Evolutionary conservation across 768 basidiomycete species (phyloP).

Genomic region (Neoboletus subvelutipes): DNA sequence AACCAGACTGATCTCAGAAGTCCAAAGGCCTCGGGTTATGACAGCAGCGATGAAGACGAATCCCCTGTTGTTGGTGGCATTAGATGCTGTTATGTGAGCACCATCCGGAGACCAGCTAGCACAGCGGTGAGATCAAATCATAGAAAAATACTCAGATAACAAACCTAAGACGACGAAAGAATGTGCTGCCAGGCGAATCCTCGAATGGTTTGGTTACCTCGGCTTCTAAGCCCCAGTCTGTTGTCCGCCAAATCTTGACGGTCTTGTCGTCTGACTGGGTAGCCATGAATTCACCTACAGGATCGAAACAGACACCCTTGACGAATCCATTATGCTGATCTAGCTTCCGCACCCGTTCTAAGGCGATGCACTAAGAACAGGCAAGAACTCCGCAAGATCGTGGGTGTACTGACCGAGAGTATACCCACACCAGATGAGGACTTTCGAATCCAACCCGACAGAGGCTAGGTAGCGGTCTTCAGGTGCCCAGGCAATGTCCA

Average conservation of each 20-base stretch:
- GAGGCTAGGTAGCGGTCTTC: slow-evolving; percentile 91
- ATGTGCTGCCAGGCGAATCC: slow-evolving; percentile 91
- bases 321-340: slow-evolving; percentile 94
- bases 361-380: neutral
- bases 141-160: neutral
- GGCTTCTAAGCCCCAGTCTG: slow-evolving; percentile 84
- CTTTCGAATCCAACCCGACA: slow-evolving; percentile 87
- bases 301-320: slow-evolving; percentile 99
- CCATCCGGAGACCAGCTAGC: slow-evolving; percentile 97
- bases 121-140: neutral
- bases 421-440: slow-evolving; percentile 92
- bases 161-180: slow-evolving; percentile 88
- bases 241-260: slow-evolving; percentile 95
- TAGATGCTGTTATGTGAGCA: slow-evolving; percentile 96
- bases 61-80: slow-evolving; percentile 93
- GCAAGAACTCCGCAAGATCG: neutral
- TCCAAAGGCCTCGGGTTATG: slow-evolving; percentile 87
- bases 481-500: slow-evolving; percentile 93
- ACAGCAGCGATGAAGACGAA: slow-evolving; percentile 98
- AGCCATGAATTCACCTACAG: slow-evolving; percentile 96
- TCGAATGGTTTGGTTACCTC: slow-evolving; percentile 90
- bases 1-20: slow-evolving; percentile 88
- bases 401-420: slow-evolving; percentile 67
- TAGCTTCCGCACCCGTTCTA: slow-evolving; percentile 82
- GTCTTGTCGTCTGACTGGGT: slow-evolving; percentile 96